phyloP scores from a whole-genome alignment of 1,284 basidiomycete genomes.

The Heterobasidion irregulare region DNA sequence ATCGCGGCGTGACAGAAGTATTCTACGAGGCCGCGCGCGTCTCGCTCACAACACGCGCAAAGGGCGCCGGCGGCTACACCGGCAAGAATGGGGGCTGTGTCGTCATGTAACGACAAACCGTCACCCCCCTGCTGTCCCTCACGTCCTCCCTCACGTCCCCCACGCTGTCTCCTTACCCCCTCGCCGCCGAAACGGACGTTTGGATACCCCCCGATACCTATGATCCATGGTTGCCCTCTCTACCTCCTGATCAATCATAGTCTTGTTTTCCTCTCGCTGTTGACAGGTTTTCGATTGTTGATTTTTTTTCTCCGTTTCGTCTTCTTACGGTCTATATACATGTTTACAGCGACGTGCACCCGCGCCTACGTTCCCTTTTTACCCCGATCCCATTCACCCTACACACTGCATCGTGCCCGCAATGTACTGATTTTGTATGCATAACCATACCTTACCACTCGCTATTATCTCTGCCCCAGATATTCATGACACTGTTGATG shows the following conservation, averaged over 20 bases:
- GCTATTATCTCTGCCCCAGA: background rate
- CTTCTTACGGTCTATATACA: background rate
- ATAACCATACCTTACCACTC: background rate
- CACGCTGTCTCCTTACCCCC: background rate
- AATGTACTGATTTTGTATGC: background rate
- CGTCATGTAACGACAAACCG: conserved; percentile 35
- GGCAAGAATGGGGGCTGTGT: conserved; percentile 28
- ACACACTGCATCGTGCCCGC: background rate
- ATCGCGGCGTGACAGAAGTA: conserved; percentile 88
- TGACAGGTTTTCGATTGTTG: background rate
- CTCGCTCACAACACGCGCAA: conserved; percentile 66
- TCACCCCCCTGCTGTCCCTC: too few relatives aligned
- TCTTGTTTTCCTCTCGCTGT: background rate
- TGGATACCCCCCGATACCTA: background rate
- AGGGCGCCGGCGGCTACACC: conserved; percentile 38
- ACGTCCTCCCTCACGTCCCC: too few relatives aligned
- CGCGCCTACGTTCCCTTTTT: too few relatives aligned
- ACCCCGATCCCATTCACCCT: background rate
- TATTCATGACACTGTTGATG: background rate
- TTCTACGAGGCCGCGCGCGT: conserved; percentile 87
- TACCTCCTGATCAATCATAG: background rate
- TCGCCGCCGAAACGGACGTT: background rate
- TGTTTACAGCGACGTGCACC: background rate
- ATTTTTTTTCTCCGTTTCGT: background rate
- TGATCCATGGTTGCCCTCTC: background rate